Evolutionary conservation across 2,329 filamentous ascomycete genomes (phyloP).

Genomic region (Didymella pinodella): DNA sequence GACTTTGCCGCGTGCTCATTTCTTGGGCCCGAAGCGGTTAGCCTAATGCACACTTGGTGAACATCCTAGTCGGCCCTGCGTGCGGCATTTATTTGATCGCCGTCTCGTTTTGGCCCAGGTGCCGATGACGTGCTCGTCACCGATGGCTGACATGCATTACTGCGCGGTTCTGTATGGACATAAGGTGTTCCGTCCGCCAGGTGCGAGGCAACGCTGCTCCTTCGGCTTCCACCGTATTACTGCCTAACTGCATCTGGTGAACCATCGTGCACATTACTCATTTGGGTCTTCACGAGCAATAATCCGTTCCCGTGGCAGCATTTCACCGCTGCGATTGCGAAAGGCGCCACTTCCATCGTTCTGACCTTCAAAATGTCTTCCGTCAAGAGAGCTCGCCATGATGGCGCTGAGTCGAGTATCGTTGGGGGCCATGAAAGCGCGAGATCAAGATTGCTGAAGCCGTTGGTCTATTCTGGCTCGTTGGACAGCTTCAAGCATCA

Average conservation of each 20-base stretch:
- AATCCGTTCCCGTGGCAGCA: conserved; percentile 5
- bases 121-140: conserved; percentile 36
- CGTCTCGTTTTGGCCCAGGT: conserved; percentile 14
- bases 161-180: conserved; percentile 11
- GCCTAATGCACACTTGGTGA: conserved; percentile 5
- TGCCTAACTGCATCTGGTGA: conserved; percentile 10
- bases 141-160: conserved; percentile 1
- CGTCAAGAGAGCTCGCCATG: conserved; percentile 25
- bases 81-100: conserved; percentile 11
- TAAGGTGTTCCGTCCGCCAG: conserved; percentile 21
- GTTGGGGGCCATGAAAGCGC: conserved; percentile 35
- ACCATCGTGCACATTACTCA: conserved; percentile 22
- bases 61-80: conserved; percentile 15
- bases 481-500: conserved; percentile 36
- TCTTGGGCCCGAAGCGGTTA: conserved; percentile 5
- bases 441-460: conserved; percentile 32
- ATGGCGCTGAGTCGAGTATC: conserved; percentile 20
- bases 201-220: conserved; percentile 3
- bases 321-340: conserved; percentile 1
- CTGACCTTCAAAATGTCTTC: conserved; percentile 31
- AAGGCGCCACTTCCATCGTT: conserved; percentile 2
- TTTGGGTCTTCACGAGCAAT: conserved; percentile 10
- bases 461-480: conserved; percentile 36
- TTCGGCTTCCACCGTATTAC: neutral
- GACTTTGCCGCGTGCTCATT: conserved; percentile 16